phyloP scores from a whole-genome alignment of 805 yeast genomes.

The Teunomyces pallodes region DNA sequence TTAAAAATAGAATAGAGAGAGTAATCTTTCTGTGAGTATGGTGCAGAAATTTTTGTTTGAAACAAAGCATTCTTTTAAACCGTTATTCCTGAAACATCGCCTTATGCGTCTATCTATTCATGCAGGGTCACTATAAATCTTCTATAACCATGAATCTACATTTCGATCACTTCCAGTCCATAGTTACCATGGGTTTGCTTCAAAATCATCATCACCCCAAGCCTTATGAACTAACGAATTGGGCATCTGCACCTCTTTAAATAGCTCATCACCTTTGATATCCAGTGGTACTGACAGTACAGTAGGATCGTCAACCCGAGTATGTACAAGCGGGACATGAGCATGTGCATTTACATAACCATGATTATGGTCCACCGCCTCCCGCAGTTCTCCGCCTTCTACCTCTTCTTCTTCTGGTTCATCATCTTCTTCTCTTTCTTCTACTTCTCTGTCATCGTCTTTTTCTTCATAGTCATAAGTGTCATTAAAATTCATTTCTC shows the following conservation, averaged over 20 bases:
- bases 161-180: not conserved
- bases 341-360: not conserved
- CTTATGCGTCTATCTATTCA: not conserved
- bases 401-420: slow-evolving; percentile 21
- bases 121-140: not conserved
- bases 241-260: slow-evolving; percentile 49
- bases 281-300: slow-evolving; percentile 2
- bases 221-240: slow-evolving; percentile 48
- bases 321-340: not conserved
- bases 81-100: not conserved
- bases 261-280: slow-evolving; percentile 47
- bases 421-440: slow-evolving; percentile 19
- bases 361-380: too few species aligned
- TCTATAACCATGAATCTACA: not conserved
- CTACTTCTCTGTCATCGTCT: slow-evolving; percentile 18
- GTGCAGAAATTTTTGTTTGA: not conserved
- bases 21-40: not conserved
- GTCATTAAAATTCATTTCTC: slow-evolving; percentile 26
- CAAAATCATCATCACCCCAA: slow-evolving; percentile 48
- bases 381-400: not conserved
- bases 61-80: not conserved
- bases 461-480: slow-evolving; percentile 27
- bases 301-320: not conserved
- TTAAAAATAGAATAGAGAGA: not conserved
- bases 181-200: slow-evolving; percentile 63